phyloP scores from a whole-genome alignment of 2,329 filamentous ascomycete species.

The Diplodia corticola region DNA sequence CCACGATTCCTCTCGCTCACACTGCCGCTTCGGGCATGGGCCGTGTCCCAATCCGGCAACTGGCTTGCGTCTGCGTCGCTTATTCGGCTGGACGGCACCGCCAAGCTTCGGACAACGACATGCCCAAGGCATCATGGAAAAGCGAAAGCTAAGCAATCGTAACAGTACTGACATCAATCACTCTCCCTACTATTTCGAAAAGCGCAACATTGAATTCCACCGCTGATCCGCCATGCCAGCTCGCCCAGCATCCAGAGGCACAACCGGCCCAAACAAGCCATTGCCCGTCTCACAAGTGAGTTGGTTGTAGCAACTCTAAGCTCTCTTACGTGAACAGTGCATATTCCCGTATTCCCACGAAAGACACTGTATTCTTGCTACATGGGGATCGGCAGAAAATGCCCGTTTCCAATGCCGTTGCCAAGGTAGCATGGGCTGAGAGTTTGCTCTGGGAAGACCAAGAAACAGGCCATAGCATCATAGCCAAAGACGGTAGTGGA shows the following conservation, averaged over 20 bases:
- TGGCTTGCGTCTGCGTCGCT: slow-evolving; percentile 1
- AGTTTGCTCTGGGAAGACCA: neutral
- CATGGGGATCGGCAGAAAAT: too few species aligned
- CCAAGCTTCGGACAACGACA: slow-evolving; percentile 12
- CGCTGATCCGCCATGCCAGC: too few species aligned
- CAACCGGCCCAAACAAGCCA: neutral
- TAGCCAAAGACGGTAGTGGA: neutral
- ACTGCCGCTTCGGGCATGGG: neutral
- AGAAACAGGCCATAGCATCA: neutral
- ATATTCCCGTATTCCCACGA: too few species aligned
- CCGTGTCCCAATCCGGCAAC: neutral
- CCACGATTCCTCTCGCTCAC: neutral
- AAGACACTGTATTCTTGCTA: too few species aligned
- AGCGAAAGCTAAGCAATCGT: too few species aligned
- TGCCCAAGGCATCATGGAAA: too few species aligned
- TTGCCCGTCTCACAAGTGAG: neutral
- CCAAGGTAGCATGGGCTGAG: neutral
- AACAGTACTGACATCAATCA: too few species aligned
- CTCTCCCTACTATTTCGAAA: too few species aligned
- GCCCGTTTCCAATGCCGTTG: neutral
- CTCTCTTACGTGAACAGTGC: too few species aligned
- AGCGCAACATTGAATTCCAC: too few species aligned
- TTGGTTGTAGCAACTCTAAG: too few species aligned
- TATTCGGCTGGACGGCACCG: neutral
- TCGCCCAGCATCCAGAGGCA: neutral